phyloP scores from a whole-genome alignment of 306 rosid genomes.

The Gastrolobium bilobum region DNA sequence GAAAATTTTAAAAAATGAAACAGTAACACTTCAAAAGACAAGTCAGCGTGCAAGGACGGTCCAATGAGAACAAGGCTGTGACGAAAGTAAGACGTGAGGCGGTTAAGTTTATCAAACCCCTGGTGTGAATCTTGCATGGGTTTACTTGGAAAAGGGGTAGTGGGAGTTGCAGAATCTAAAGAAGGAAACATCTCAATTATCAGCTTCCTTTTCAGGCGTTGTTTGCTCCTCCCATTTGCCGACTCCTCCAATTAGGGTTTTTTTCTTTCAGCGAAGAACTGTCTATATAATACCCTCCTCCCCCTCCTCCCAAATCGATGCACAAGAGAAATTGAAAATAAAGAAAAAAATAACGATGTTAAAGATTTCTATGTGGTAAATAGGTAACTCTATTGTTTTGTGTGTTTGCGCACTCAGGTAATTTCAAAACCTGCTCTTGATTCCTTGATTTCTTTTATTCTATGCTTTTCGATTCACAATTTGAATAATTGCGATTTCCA shows the following conservation, averaged over 20 bases:
- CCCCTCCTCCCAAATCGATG: background rate
- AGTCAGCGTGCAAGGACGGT: conserved; percentile 8
- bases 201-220: conserved; percentile 9
- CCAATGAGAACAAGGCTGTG: conserved; percentile 49
- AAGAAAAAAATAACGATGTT: background rate
- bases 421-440: conserved; percentile 1
- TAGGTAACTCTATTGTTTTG: conserved; percentile 37
- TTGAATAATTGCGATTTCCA: background rate
- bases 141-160: conserved; percentile 42
- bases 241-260: conserved; percentile 22
- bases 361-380: background rate
- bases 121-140: background rate
- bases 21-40: background rate
- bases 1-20: no score
- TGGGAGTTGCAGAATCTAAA: conserved; percentile 21
- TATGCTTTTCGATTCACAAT: background rate
- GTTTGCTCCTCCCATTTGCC: background rate
- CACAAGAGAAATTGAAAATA: background rate
- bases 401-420: conserved; percentile 36
- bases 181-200: background rate
- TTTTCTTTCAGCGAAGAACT: background rate
- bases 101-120: conserved; percentile 27
- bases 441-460: background rate
- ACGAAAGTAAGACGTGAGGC: background rate
- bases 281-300: background rate